Evolutionary conservation across 2,329 filamentous ascomycete genomes (phyloP).

Genomic region (Eutypella sp.): DNA sequence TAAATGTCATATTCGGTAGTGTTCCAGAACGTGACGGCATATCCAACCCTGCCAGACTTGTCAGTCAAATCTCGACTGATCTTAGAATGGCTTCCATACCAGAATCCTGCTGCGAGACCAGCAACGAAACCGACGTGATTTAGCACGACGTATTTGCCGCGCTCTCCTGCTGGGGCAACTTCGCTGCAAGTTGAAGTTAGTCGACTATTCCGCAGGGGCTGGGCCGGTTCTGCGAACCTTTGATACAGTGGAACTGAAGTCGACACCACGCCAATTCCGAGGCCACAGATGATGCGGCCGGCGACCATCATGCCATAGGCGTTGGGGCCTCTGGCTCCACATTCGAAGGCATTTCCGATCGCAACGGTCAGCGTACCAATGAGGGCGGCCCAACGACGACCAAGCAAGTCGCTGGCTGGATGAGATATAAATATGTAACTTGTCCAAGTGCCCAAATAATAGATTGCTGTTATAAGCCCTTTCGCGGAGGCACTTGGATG

Average conservation of each 20-base stretch:
- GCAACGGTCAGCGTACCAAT: slow-evolving; percentile 41
- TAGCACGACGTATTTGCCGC: slow-evolving; percentile 53
- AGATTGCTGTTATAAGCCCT: slow-evolving; percentile 52
- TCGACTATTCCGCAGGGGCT: background rate
- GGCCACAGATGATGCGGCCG: slow-evolving; percentile 47
- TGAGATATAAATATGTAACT: slow-evolving; percentile 53
- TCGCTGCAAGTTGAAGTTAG: slow-evolving; percentile 34
- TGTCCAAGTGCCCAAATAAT: slow-evolving; percentile 52
- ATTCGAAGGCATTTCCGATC: slow-evolving; percentile 45
- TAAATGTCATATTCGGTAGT: slow-evolving; percentile 35
- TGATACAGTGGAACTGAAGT: slow-evolving; percentile 55
- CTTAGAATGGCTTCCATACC: slow-evolving; percentile 36
- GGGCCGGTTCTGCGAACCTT: slow-evolving; percentile 30
- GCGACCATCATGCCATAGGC: slow-evolving; percentile 44
- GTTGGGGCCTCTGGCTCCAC: slow-evolving; percentile 33
- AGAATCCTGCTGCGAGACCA: slow-evolving; percentile 49
- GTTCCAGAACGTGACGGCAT: slow-evolving; percentile 50
- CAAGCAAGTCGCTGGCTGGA: slow-evolving; percentile 44
- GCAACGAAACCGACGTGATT: slow-evolving; percentile 55
- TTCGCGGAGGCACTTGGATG: slow-evolving; percentile 39
- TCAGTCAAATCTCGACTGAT: slow-evolving; percentile 1
- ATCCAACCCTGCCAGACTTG: slow-evolving; percentile 43
- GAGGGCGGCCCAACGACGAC: slow-evolving; percentile 47
- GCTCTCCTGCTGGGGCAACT: slow-evolving; percentile 46
- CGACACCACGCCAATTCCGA: slow-evolving; percentile 50